phyloP scores from a whole-genome alignment of 2,329 filamentous ascomycete genomes.

The Trichoderma oligosporum region DNA sequence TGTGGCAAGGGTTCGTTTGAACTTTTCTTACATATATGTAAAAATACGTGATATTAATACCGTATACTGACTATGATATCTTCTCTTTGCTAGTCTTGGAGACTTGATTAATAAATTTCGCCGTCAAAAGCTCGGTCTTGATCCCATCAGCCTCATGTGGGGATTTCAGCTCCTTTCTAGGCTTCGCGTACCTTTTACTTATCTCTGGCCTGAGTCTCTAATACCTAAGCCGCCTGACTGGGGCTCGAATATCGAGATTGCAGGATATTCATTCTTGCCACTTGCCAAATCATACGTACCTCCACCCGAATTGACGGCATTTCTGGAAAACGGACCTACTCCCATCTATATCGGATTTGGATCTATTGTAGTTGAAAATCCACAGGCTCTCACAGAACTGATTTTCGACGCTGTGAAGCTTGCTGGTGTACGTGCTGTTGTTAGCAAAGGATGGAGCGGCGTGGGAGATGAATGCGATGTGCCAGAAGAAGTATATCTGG shows the following conservation, averaged over 20 bases:
- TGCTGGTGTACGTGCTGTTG: constrained; percentile 56
- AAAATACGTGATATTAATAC: not conserved
- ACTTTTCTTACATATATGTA: not conserved
- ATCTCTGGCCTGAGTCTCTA: constrained; percentile 65
- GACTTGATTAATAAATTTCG: constrained; percentile 70
- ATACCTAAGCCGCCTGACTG: constrained; percentile 65
- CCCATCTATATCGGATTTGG: constrained; percentile 66
- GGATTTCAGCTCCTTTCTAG: constrained; percentile 61
- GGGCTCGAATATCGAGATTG: constrained; percentile 55
- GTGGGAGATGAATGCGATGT: constrained; percentile 46
- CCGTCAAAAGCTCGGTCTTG: constrained; percentile 56
- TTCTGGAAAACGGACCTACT: constrained; percentile 53
- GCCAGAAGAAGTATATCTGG: constrained; percentile 53
- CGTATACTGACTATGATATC: constrained; percentile 51
- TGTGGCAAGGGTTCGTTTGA: constrained; percentile 21
- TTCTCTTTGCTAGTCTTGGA: constrained; percentile 61
- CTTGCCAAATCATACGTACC: constrained; percentile 52
- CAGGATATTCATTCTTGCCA: constrained; percentile 60
- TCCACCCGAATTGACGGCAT: constrained; percentile 48
- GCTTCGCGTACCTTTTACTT: constrained; percentile 63
- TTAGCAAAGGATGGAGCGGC: constrained; percentile 63
- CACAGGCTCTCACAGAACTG: constrained; percentile 52
- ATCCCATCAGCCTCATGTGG: constrained; percentile 62
- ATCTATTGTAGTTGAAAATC: constrained; percentile 62
- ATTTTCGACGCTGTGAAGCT: constrained; percentile 57